Base-by-base conservation (phyloP, 192 early-diverging fungal species). In the Coemansia sp. region DNA sequence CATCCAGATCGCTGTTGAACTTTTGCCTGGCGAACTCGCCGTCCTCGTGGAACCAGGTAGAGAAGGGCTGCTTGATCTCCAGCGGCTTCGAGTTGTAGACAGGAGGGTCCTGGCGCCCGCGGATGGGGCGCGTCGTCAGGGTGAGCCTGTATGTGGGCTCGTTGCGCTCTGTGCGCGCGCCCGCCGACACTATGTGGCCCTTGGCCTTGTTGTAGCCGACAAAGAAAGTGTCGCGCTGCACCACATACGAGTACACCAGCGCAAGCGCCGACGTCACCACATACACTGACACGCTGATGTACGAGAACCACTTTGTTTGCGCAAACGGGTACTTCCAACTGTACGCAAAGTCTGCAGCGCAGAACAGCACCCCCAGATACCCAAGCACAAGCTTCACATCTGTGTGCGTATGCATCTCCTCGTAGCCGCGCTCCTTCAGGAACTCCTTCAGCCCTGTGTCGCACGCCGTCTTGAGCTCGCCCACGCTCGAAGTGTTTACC, bases 301-400 rank as follows among this genome's bases (percentile, higher is more conserved):
- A 59, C 33, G 87, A 86, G 53, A 86, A 79, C 47, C 78, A 82
- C 70, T 87, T 84, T 33, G 87, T 83, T 40, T 80, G 75, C 55
- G 85, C 68, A 56, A 91, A 89, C 28, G 84, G 82, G 31, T 84
- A 82, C 57, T 85, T 85, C 74, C 86, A 88, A 63, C 84, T 87
- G 66, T 89, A 87, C 54, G 79, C 83, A 62, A 86, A 85, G 53
- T 85, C 88, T 54, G 78, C 84, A 19, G 82, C 90, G 50, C 92
- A 91, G 75, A 92, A 88, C 1, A 83, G 55, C 56, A 86, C 86
- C 3, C 90, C 84, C 15, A 86, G 42, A 70, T 91, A 96, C 28
- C 94, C 94, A 14, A 96, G 78, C 13, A 89, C 55, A 4, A 96
- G 86, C 66, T 91, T 91, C 57, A 85, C 82, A 67, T 96, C 91